Evolutionary conservation across 2,329 filamentous ascomycete species (phyloP).

Genomic region (Trichophyton mentagrophytes): DNA sequence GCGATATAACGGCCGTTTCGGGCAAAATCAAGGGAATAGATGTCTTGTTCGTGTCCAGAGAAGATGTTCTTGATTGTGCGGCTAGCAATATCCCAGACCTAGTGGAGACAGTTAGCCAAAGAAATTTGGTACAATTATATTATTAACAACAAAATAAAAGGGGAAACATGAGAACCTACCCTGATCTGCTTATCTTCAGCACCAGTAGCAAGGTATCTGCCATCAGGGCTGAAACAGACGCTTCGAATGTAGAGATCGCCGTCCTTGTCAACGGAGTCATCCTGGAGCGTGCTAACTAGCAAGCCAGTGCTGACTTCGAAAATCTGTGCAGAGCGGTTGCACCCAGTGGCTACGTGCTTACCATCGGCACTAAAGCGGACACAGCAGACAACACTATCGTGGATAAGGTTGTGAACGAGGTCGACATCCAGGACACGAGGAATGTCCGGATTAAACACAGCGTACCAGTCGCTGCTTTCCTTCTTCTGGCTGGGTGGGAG

Average conservation of each 20-base stretch:
- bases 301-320: slow-evolving; percentile 82
- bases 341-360: slow-evolving; percentile 90
- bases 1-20: slow-evolving; percentile 88
- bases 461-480: slow-evolving; percentile 84
- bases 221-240: slow-evolving; percentile 96
- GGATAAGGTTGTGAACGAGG: slow-evolving; percentile 78
- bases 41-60: slow-evolving; percentile 95
- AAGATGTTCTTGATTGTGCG: slow-evolving; percentile 85
- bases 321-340: slow-evolving; percentile 98
- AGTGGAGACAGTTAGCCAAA: slow-evolving; percentile 5
- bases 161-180: slow-evolving; percentile 41
- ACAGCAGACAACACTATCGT: slow-evolving; percentile 96
- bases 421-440: slow-evolving; percentile 86
- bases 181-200: slow-evolving; percentile 96
- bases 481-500: slow-evolving; percentile 80
- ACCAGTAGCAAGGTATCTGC: slow-evolving; percentile 83
- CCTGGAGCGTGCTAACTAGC: slow-evolving; percentile 80
- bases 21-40: slow-evolving; percentile 91
- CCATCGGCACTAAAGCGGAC: slow-evolving; percentile 94
- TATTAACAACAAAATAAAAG: background rate
- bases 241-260: slow-evolving; percentile 95
- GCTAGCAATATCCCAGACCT: slow-evolving; percentile 89
- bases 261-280: slow-evolving; percentile 72
- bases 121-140: background rate
- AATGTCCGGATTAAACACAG: slow-evolving; percentile 87